Evolutionary conservation across 371 early-diverging fungal species (phyloP).

Genomic region (Funneliformis caledonium): DNA sequence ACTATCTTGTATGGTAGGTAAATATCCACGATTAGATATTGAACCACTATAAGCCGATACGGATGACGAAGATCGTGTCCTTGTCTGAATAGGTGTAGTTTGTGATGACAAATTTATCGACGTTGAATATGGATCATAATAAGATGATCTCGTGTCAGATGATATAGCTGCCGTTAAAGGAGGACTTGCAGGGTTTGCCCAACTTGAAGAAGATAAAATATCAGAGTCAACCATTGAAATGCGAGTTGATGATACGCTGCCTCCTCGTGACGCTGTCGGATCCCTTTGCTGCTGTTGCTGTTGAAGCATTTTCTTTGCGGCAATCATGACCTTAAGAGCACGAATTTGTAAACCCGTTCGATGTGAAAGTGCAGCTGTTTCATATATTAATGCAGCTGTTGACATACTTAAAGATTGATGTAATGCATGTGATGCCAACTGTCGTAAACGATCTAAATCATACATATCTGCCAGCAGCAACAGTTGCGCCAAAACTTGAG

Average conservation of each 20-base stretch:
- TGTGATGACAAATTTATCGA: background rate
- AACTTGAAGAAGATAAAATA: background rate
- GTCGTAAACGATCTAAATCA: conserved; percentile 58
- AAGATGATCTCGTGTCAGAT: conserved; percentile 11
- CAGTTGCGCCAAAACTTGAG: conserved; percentile 67
- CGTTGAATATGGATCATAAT: conserved; percentile 34
- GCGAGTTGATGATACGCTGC: background rate
- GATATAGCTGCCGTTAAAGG: background rate
- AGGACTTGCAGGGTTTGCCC: conserved; percentile 1
- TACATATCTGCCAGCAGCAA: conserved; percentile 69
- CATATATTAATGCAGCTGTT: conserved; percentile 73
- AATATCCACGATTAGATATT: conserved; percentile 2
- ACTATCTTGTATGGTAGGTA: conserved; percentile 35
- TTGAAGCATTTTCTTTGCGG: conserved; percentile 35
- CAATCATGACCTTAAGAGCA: conserved; percentile 63
- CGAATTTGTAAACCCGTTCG: conserved; percentile 68
- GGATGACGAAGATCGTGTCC: conserved; percentile 26
- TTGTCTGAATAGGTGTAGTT: background rate
- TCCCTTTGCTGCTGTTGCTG: conserved; percentile 15
- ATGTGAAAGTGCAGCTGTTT: conserved; percentile 63
- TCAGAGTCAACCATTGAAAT: background rate
- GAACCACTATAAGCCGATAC: background rate
- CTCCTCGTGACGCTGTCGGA: background rate
- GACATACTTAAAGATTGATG: conserved; percentile 69
- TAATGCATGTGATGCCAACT: conserved; percentile 67